Conservation (phyloP, 192 early-diverging fungal genomes). For the Linderina pennispora region DNA sequence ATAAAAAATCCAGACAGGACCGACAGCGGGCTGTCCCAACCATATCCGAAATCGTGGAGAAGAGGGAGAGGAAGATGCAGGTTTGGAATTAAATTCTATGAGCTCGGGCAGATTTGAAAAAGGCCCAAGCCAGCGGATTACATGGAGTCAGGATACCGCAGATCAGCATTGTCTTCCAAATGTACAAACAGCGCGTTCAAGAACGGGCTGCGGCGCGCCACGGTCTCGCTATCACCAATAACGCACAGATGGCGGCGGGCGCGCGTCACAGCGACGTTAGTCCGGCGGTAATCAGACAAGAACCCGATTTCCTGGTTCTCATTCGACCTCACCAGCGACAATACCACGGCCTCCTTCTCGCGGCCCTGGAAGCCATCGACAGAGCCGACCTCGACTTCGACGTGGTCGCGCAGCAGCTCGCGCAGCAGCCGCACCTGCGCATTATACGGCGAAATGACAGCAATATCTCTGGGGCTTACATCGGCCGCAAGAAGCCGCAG, state of each 20-base stretch:
- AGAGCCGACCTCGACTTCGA: conserved; percentile 69
- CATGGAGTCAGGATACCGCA: conserved; percentile 26
- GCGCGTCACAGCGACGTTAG: conserved; percentile 90
- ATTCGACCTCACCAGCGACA: conserved; percentile 81
- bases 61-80: no score
- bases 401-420: conserved; percentile 49
- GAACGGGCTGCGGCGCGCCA: conserved; percentile 37
- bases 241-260: conserved; percentile 82
- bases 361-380: conserved; percentile 92
- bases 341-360: conserved; percentile 81
- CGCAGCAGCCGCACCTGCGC: conserved; percentile 63
- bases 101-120: no score
- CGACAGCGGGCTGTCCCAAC: no score
- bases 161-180: conserved; percentile 47
- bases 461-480: conserved; percentile 58
- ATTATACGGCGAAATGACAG: conserved; percentile 83
- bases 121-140: no score
- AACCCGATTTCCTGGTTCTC: conserved; percentile 75
- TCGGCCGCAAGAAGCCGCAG: conserved; percentile 56
- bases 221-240: conserved; percentile 68
- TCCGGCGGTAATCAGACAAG: conserved; percentile 67
- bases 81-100: no score
- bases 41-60: no score
- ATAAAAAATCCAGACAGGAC: no score
- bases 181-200: conserved; percentile 47